Evolutionary conservation across 1,284 basidiomycete genomes (phyloP).

Genomic region (Irpex lacteus): DNA sequence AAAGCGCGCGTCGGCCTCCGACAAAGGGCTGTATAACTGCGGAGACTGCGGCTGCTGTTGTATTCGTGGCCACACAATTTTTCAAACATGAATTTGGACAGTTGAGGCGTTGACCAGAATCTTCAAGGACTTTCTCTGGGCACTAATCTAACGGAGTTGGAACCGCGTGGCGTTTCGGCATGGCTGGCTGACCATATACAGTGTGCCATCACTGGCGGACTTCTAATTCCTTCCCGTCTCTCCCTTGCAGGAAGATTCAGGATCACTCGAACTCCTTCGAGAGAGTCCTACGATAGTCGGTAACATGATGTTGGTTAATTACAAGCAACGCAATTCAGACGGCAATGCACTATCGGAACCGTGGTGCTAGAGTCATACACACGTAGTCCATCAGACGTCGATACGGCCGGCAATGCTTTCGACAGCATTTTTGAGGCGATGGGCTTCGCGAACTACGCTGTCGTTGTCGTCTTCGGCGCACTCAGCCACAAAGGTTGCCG

Average conservation of each 20-base stretch:
- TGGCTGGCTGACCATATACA: background rate
- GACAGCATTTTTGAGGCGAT: slow-evolving; percentile 62
- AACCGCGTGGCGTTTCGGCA: background rate
- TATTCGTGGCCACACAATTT: background rate
- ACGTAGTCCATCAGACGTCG: slow-evolving; percentile 19
- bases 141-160: background rate
- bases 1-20: background rate
- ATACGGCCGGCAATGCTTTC: slow-evolving; percentile 70
- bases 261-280: background rate
- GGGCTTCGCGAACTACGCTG: slow-evolving; percentile 64
- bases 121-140: background rate
- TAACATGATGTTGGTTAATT: background rate
- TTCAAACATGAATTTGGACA: background rate
- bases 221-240: background rate
- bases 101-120: background rate
- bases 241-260: background rate
- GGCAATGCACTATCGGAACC: background rate
- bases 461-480: slow-evolving; percentile 84
- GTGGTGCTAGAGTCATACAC: background rate
- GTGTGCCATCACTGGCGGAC: background rate
- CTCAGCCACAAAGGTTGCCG: slow-evolving; percentile 80
- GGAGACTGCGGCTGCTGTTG: background rate
- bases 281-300: background rate
- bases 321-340: background rate
- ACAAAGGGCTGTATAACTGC: background rate